phyloP scores from a whole-genome alignment of 192 early-diverging fungal species.

The Coemansia sp. region DNA sequence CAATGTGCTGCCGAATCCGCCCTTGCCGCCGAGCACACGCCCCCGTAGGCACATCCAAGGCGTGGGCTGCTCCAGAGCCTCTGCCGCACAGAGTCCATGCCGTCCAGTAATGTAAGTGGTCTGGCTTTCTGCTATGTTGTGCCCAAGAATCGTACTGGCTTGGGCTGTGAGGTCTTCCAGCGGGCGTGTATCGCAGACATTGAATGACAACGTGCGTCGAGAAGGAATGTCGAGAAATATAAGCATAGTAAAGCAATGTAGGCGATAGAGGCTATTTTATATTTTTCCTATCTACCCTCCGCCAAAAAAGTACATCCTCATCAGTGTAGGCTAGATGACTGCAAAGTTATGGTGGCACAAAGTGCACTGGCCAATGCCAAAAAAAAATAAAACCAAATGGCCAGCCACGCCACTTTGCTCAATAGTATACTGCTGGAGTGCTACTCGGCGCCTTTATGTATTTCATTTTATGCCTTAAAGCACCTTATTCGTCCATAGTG shows the following conservation, averaged over 20 bases:
- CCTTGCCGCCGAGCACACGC: constrained; percentile 81
- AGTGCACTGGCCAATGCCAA: background rate
- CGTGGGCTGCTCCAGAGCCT: constrained; percentile 13
- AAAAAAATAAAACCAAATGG: background rate
- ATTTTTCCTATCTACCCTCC: background rate
- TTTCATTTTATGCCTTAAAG: background rate
- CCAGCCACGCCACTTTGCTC: background rate
- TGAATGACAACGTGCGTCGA: constrained; percentile 18
- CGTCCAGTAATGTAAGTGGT: constrained; percentile 33
- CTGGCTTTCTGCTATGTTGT: background rate
- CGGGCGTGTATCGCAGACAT: constrained; percentile 30
- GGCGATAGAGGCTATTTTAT: background rate
- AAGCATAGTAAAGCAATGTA: constrained; percentile 22
- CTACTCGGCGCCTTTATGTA: too few species aligned
- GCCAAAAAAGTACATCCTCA: background rate
- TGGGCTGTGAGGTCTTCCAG: constrained; percentile 30
- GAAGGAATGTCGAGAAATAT: constrained; percentile 32
- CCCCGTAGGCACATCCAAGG: constrained; percentile 32
- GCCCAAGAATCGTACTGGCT: constrained; percentile 9
- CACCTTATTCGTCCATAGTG: background rate
- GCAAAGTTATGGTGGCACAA: constrained; percentile 5
- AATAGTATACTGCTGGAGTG: background rate
- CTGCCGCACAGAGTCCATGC: constrained; percentile 23
- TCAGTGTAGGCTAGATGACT: background rate
- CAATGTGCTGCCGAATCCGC: constrained; percentile 95